Evolutionary conservation across 2,329 filamentous ascomycete species (phyloP), one percentile per base, ranked within the genome.

Genomic region (Fusarium mexicanum): DNA sequence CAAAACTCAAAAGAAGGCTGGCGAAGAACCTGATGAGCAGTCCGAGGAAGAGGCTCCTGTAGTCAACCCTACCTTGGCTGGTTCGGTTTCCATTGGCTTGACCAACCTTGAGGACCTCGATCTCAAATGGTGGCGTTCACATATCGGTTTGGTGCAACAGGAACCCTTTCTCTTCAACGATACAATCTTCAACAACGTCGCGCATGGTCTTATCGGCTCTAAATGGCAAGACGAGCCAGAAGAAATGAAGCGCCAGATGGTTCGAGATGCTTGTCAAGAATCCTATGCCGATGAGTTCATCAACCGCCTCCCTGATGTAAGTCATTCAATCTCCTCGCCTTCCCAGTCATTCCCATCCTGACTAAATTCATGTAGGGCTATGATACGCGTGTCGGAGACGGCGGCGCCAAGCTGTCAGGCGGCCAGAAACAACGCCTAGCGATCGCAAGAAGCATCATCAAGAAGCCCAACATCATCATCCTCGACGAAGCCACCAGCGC

Each of bases 401-500:
- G 91, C 54, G 90, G 91, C 17, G 89, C 90, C 0, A 83, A 85
- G 7, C 83, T 90, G 14, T 87, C 85, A 1, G 88, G 89, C 2
- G 89, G 88, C 0, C 89, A 91, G 73, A 84, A 86, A 33, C 89
- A 91, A 75, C 85, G 88, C 1, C 80, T 90, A 7, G 87, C 86
- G 1, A 87, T 90, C 43, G 88, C 89, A 0, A 82, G 88, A 8
- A 88, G 88, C 0, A 81, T 91, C 20, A 82, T 90, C 7, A 84
- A 87, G 7, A 84, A 85, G 9, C 88, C 88, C 3, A 85, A 85
- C 5, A 91, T 94, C 58, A 83, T 94, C 4, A 88, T 94, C 13
- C 84, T 91, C 5, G 92, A 93, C 72, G 91, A 93, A 80, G 91
- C 91, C 1, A 93, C 91, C 0, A 89, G 87, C 22, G 88, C 90